Evolutionary conservation across 2,329 filamentous ascomycete species (phyloP), one percentile per base, ranked within the genome.

Genomic region (Fusarium sp.): DNA sequence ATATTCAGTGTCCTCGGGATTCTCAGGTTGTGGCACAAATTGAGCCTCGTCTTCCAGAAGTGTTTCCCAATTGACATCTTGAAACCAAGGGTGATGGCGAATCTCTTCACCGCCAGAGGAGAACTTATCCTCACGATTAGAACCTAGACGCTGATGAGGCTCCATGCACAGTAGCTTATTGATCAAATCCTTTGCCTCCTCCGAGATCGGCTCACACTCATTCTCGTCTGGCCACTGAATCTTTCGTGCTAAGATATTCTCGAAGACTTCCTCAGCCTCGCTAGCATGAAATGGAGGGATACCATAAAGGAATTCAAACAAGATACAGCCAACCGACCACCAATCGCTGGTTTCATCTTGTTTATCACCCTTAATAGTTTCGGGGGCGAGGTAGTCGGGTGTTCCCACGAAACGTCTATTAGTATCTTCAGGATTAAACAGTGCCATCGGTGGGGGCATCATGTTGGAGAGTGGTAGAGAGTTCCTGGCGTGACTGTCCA

Each of bases 311-410:
- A 97, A 98, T 77, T 99, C 96, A 76, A 98, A 99, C 81, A 98
- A 85, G 75, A 99, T 98, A 80, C 97, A 99, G 2, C 96, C 96
- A n/a, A 99, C 87, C 26, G 96, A 98, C 96, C 96, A 99, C 96
- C 96, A 99, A 89, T 99, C 96, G 78, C 96, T 98, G 73, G 95
- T 96, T 80, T 98, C 95, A 77, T 99, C 96, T 80, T 99, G 96
- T 3, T 95, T 94, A 73, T 94, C 91, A 53, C 97, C 96, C 72
- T 94, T 95, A 78, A 99, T 97, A 0, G 97, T 99, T 79, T 99
- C 97, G 1, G 96, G 96, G 0, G 96, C 96, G 17, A 99, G 88
- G 78, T 99, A 99, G 80, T 99, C 96, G 0, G 96, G 96, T 1
- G 96, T 99, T 35, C 96, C 96, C 12, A 99, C 96, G 76, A 99